Evolutionary conservation across 1,284 basidiomycete species (phyloP).

Genomic region (Coniferiporia weirii): DNA sequence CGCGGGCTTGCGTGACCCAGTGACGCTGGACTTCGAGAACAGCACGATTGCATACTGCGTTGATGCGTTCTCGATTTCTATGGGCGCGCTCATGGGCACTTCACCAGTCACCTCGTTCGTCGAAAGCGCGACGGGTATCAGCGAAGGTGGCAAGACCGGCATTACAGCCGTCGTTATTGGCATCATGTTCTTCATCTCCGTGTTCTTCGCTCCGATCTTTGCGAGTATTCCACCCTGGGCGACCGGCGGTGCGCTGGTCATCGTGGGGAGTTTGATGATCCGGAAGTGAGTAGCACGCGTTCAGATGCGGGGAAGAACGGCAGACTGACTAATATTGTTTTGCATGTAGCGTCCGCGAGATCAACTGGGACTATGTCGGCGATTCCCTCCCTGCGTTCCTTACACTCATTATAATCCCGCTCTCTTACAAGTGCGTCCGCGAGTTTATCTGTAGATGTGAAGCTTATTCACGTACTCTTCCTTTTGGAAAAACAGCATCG

Average conservation of each 20-base stretch:
- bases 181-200: slow-evolving; percentile 76
- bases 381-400: slow-evolving; percentile 84
- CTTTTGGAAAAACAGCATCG: slow-evolving; percentile 50
- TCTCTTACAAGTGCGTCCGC: slow-evolving; percentile 65
- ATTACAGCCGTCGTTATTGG: slow-evolving; percentile 75
- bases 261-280: slow-evolving; percentile 89
- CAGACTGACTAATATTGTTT: neutral
- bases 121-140: slow-evolving; percentile 77
- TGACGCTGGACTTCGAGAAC: slow-evolving; percentile 85
- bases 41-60: slow-evolving; percentile 83
- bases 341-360: slow-evolving; percentile 56
- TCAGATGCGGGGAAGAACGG: too few species aligned
- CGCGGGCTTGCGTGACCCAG: slow-evolving; percentile 81
- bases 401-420: slow-evolving; percentile 70
- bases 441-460: too few species aligned
- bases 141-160: slow-evolving; percentile 86
- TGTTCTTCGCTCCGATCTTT: slow-evolving; percentile 91
- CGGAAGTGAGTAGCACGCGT: slow-evolving; percentile 48
- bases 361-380: slow-evolving; percentile 88
- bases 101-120: slow-evolving; percentile 87
- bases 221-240: slow-evolving; percentile 86
- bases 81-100: slow-evolving; percentile 81
- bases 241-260: slow-evolving; percentile 81
- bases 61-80: slow-evolving; percentile 77
- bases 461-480: slow-evolving; percentile 18